A percentile compares a stretch with the other conserved stretches of the same genome.
These are phyloP conservation scores for Colletotrichum brevisporum DNA, from an alignment of 2,329 filamentous ascomycete species.

Conservation along the genomic window DNA sequence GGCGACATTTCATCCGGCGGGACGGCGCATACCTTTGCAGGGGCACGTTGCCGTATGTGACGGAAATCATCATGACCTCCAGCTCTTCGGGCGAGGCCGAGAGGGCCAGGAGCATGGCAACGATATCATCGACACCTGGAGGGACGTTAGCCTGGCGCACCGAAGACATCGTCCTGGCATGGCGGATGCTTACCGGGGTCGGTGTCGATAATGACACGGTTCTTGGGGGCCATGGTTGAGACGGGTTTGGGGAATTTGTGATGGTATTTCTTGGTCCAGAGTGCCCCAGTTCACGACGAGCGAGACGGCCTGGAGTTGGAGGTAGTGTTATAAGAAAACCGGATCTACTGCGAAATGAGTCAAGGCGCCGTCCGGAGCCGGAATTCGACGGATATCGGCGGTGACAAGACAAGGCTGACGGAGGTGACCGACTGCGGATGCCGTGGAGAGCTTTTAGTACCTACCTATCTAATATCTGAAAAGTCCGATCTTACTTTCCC, in stretches of 20 bases:
- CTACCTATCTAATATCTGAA: too few relatives aligned
- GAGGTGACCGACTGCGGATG: constrained; percentile 25
- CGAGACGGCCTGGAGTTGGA: not conserved
- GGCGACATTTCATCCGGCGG: not conserved
- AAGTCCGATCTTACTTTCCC: not conserved
- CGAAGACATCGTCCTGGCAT: not conserved
- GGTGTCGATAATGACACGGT: constrained; percentile 94
- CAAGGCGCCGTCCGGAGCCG: constrained; percentile 16
- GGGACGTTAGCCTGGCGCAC: constrained; percentile 2
- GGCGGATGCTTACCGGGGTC: constrained; percentile 76
- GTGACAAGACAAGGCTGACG: constrained; percentile 22
- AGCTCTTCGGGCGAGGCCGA: constrained; percentile 86
- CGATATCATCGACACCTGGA: constrained; percentile 87
- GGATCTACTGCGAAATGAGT: constrained; percentile 17
- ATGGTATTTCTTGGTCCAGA: constrained; percentile 5
- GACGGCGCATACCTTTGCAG: constrained; percentile 76
- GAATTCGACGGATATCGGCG: constrained; percentile 32
- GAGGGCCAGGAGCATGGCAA: constrained; percentile 89
- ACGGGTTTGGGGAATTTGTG: not conserved
- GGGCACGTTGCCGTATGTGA: constrained; percentile 95
- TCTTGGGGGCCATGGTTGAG: constrained; percentile 73
- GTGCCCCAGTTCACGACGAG: constrained; percentile 1
- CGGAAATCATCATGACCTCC: constrained; percentile 86
- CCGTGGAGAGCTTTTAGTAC: not conserved
- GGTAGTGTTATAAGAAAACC: constrained; percentile 15